Conservation (phyloP, 148 eudicot genomes). For the Silene latifolia region DNA sequence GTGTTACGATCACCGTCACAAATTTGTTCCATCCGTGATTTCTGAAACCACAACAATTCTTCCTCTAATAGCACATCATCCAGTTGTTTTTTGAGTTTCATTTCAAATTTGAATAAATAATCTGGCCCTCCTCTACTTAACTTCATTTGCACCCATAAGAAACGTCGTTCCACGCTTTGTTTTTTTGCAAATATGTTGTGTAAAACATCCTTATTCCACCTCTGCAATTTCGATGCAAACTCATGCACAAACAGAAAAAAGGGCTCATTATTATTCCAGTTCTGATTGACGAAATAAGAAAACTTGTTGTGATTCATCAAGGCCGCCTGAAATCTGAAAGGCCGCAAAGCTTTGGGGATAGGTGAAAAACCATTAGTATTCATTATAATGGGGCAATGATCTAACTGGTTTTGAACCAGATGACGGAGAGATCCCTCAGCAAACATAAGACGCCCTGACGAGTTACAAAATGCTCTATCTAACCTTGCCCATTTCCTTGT, state of each 20-base stretch:
- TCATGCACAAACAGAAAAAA: not conserved
- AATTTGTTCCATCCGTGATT: too few species aligned
- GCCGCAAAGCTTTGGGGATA: not conserved
- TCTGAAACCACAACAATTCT: too few species aligned
- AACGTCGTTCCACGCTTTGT: too few species aligned
- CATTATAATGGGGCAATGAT: not conserved
- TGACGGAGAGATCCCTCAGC: not conserved
- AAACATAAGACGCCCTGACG: not conserved
- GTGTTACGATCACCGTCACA: too few species aligned
- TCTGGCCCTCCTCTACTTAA: too few species aligned
- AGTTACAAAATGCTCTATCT: not conserved
- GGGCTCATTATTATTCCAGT: not conserved
- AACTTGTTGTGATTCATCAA: not conserved
- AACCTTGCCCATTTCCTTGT: not conserved
- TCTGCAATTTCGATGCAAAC: not conserved
- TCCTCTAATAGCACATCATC: too few species aligned
- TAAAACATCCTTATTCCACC: too few species aligned
- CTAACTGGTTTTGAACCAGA: not conserved
- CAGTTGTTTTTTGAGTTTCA: too few species aligned
- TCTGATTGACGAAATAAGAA: not conserved
- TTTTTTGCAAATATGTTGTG: too few species aligned
- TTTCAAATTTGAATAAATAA: too few species aligned
- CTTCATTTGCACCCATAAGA: too few species aligned
- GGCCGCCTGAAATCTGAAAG: slow-evolving; percentile 3
- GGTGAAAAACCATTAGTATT: not conserved